These are phyloP conservation scores for Sporisorium graminicola DNA, from an alignment of 1,284 basidiomycete genomes.

Conservation along the genomic window DNA sequence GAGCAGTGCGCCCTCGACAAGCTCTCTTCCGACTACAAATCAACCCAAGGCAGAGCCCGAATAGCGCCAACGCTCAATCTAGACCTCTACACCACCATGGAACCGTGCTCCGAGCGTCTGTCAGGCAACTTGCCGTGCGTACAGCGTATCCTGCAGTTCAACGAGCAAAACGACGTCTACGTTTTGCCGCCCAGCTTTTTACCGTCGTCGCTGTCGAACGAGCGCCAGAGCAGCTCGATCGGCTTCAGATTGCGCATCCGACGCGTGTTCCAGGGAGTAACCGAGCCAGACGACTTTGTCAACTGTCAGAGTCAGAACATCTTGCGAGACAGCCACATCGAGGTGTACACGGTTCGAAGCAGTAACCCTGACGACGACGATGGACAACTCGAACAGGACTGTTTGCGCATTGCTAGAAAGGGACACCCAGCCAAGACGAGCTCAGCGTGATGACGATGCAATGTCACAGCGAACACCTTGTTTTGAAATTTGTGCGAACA, in stretches of 20 bases:
- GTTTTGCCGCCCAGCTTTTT: constrained; percentile 16
- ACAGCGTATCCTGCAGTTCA: constrained; percentile 79
- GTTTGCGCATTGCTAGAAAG: constrained; percentile 58
- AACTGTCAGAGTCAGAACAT: constrained; percentile 86
- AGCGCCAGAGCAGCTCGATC: neutral
- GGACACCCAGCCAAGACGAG: constrained; percentile 32
- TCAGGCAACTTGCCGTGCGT: constrained; percentile 89
- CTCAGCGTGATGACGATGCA: neutral
- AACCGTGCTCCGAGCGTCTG: constrained; percentile 91
- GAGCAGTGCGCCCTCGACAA: constrained; percentile 94
- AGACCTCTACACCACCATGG: constrained; percentile 93
- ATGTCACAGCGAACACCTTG: neutral
- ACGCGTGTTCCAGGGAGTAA: constrained; percentile 87
- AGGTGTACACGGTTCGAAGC: constrained; percentile 77
- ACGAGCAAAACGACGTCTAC: constrained; percentile 27
- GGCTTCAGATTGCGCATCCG: constrained; percentile 72
- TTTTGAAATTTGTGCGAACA: neutral
- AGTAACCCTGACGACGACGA: neutral
- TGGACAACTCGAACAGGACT: constrained; percentile 50
- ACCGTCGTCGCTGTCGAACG: neutral
- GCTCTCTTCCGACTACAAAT: constrained; percentile 70
- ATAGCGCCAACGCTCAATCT: constrained; percentile 69
- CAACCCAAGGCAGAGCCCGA: neutral
- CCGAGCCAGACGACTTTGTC: constrained; percentile 95
- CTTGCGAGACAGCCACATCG: constrained; percentile 80